Evolutionary conservation across 352 stramenopile genomes (phyloP), one percentile per base, ranked within the genome.

Genomic region (Pythium rishiriense): DNA sequence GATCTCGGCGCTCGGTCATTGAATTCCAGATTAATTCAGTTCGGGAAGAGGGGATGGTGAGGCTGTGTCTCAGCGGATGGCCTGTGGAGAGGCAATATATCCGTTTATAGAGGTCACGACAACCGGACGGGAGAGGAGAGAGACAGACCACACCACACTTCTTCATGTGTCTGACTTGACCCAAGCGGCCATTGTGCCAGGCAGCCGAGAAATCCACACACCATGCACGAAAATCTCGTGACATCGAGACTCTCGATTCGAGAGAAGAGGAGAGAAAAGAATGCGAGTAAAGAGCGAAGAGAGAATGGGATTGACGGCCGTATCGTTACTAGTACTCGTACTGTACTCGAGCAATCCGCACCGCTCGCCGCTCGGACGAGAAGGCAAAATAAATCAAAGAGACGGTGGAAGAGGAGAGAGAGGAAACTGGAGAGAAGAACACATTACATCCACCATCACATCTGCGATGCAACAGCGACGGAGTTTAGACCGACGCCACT

Each of bases 381-480:
- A 22, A 48, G 17, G 28, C 22, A 37, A 39, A 54, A 31, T 47
- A 60, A 60, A 29, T 41, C 11, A 53, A 55, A 60, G 24, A 66
- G 15, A 43, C 66, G 62, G 54, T 54, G 59, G 50, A 58, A 48
- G 29, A 31, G 31, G 51, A 52, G n/a, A 68, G 39, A 60, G 69
- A 42, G 25, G 57, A 56, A 66, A 69, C 50, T 21, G 58, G 43
- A 37, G 45, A 21, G 48, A 45, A 37, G 31, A 64, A 25, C 41
- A n/a, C 66, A 75, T 81, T 66, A 81, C 69, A 43, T 72, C 76
- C 49, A 75, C 70, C 39, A 55, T 51, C 47, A 53, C 56, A 43
- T 42, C 37, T 45, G 49, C 39, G 55, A 62, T 62, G 55, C 28
- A 54, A 43, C 21, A 47, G 43, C 29, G 28, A 46, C 42, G 26